Evolutionary conservation across 257 asterid species (phyloP).

Genomic region (Coffea canephora): DNA sequence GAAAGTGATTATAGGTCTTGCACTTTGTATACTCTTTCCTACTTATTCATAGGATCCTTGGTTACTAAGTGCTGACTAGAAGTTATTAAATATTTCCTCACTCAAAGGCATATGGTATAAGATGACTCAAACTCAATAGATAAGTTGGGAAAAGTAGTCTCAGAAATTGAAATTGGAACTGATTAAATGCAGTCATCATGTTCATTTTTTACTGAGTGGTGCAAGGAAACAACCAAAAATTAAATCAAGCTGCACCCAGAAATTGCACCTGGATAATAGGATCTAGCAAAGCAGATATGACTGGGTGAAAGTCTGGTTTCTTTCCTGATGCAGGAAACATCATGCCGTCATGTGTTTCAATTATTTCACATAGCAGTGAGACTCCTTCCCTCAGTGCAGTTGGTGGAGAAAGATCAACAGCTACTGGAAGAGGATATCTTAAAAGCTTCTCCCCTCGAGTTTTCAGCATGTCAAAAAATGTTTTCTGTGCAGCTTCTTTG

Average conservation of each 20-base stretch:
- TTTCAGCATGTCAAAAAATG: slow-evolving; percentile 83
- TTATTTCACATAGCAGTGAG: slow-evolving; percentile 80
- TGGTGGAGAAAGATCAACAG: slow-evolving; percentile 96
- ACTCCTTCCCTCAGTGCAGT: slow-evolving; percentile 89
- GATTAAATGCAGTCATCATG: neutral
- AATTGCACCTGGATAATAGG: slow-evolving; percentile 85
- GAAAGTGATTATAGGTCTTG: neutral
- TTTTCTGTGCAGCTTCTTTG: slow-evolving; percentile 91
- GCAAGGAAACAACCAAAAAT: neutral
- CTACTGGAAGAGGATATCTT: slow-evolving; percentile 89
- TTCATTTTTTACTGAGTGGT: neutral
- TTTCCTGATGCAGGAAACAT: slow-evolving; percentile 78
- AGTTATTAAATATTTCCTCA: neutral
- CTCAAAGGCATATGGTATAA: neutral
- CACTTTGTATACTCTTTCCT: neutral
- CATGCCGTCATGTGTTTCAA: slow-evolving; percentile 80
- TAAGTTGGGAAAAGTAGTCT: neutral
- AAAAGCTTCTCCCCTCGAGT: slow-evolving; percentile 93
- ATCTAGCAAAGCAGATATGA: slow-evolving; percentile 88
- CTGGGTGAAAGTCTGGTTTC: slow-evolving; percentile 79
- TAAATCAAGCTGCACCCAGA: neutral
- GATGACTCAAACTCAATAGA: neutral
- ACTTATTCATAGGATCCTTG: neutral
- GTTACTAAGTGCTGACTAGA: neutral
- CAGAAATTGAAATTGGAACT: neutral